Percentiles rank a stretch among this genome's conserved stretches.
phyloP scores from a whole-genome alignment of 179 eudicot species.

The Spinacia oleracea region DNA sequence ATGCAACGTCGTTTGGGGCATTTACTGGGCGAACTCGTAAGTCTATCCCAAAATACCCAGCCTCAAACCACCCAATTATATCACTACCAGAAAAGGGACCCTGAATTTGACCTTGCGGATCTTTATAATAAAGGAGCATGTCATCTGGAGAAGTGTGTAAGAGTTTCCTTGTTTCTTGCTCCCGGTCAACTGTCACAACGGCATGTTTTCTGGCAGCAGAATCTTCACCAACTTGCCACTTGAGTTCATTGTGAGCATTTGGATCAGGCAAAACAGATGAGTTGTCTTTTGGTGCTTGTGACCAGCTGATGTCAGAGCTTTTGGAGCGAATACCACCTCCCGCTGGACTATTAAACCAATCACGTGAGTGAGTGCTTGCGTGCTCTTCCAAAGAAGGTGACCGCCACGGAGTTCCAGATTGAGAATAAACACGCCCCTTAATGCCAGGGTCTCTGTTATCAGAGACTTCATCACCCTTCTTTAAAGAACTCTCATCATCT shows the following conservation, averaged over 20 bases:
- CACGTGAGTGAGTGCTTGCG: conserved; percentile 36
- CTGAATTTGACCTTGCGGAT: conserved; percentile 92
- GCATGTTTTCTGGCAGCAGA: conserved; percentile 49
- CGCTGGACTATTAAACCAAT: conserved; percentile 42
- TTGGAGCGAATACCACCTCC: conserved; percentile 43
- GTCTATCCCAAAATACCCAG: conserved; percentile 92
- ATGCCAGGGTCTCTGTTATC: conserved; percentile 37
- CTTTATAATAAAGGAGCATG: conserved; percentile 75
- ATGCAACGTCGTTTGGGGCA: conserved; percentile 72
- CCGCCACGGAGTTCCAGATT: conserved; percentile 52
- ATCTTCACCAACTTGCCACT: conserved; percentile 48
- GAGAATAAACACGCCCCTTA: conserved; percentile 45
- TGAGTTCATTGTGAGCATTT: conserved; percentile 43
- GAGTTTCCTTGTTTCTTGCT: conserved; percentile 46
- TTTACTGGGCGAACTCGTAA: conserved; percentile 73
- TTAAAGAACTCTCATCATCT: conserved; percentile 42
- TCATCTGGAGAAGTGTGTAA: conserved; percentile 80
- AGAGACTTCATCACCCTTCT: conserved; percentile 44
- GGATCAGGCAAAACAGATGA: conserved; percentile 32
- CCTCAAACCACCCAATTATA: conserved; percentile 97
- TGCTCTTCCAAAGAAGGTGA: conserved; percentile 49
- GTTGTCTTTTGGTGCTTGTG: conserved; percentile 49
- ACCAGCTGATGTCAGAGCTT: conserved; percentile 47
- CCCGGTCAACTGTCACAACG: conserved; percentile 49
- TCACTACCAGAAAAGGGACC: conserved; percentile 93